Evolutionary conservation across 257 asterid species (phyloP), one percentile per base, ranked within the genome.

Genomic region (Capsicum chinense): DNA sequence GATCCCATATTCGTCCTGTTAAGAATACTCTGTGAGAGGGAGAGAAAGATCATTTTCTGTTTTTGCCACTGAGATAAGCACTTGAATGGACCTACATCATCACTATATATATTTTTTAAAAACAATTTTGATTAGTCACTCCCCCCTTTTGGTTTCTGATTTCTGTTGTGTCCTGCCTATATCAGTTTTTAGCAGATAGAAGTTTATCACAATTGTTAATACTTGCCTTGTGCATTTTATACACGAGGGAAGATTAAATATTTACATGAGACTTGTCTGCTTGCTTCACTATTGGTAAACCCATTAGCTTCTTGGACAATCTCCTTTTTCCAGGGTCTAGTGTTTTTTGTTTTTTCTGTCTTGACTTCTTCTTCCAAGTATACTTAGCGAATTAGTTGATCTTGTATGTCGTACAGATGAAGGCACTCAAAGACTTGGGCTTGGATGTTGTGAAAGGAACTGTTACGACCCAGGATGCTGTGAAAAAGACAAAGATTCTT

Each of bases 381-480:
- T 56, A 54, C 69, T 19, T 54, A 56, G 8, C 44, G 62, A 82
- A 82, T 48, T 52, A 66, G 84, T 63, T 80, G 47, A 11, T 67
- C 60, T 9, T 68, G 62, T 78, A 71, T 84, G 82, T 85, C 12
- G 79, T 85, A 90, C 92, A 97, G 99, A 97, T 97, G 97, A 92
- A 93, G 90, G 91, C 99, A 68, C 98, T 97, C 26, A 97, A 91
- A 85, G 98, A 94, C 88, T 91, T 97, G 64, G 99, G 98, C 81
- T 87, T 97, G 95, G 97, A 93, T 91, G 99, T 97, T 69, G 84
- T 85, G 68, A 96, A 96, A 90, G 99, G 99, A 86, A 92, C 93
- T 71, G 99, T 96, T 44, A 88, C 91, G 76, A 96, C 98, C 50
- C 97, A 94, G 86, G 92, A 85, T 88, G 86, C 97, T 8, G 93